A percentile compares a stretch with the other conserved stretches of the same genome.
phyloP scores from a whole-genome alignment of 2,329 filamentous ascomycete species.

The Sporothrix schenckii region DNA sequence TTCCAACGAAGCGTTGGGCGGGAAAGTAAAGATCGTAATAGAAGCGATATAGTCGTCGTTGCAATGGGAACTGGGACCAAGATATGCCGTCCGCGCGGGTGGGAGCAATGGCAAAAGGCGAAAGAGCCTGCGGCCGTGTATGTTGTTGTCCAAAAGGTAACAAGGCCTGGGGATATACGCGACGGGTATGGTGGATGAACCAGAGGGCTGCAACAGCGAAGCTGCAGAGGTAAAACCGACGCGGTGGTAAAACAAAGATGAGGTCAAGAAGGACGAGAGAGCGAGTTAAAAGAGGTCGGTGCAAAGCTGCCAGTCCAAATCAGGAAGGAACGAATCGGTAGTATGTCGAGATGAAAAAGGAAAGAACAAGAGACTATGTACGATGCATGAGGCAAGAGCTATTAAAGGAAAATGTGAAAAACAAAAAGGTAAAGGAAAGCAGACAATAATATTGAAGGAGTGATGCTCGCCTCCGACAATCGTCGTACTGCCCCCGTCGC shows the following conservation, averaged over 20 bases:
- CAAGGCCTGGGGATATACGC: conserved; percentile 4
- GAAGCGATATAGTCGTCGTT: not conserved
- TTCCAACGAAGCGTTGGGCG: not conserved
- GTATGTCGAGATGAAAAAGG: conserved; percentile 2
- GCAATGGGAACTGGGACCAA: not conserved
- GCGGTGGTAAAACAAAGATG: not conserved
- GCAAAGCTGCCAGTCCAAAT: conserved; percentile 15
- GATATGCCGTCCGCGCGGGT: not conserved
- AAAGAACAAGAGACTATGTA: not conserved
- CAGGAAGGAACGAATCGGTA: conserved; percentile 15
- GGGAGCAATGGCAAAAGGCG: not conserved
- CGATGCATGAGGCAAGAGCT: not conserved
- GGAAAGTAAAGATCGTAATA: not conserved
- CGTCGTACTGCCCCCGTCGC: conserved; percentile 19
- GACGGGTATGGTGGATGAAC: not conserved
- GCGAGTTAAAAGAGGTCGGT: not conserved
- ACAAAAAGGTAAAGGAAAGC: not conserved
- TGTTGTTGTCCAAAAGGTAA: not conserved
- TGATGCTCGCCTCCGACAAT: conserved; percentile 11
- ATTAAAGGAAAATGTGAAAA: not conserved
- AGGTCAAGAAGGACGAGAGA: not conserved
- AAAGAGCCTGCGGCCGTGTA: not conserved
- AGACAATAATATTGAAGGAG: conserved; percentile 1
- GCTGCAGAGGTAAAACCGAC: not conserved
- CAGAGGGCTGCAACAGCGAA: not conserved